Base-by-base conservation (phyloP, 257 asterid genomes). In the Ballota nigra region DNA sequence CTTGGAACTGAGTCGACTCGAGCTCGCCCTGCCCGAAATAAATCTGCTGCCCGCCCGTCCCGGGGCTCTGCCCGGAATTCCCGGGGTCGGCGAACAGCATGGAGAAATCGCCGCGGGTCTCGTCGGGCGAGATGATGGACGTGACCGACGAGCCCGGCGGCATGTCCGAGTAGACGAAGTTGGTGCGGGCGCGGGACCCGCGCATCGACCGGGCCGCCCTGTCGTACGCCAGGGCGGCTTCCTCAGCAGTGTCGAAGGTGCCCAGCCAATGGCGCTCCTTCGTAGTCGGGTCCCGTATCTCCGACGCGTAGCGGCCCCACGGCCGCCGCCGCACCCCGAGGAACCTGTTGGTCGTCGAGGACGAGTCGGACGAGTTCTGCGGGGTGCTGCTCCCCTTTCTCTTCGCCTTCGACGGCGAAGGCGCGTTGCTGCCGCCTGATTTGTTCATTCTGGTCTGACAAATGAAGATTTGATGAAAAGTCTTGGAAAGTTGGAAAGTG, bases 181-280 rank as follows among this genome's bases (percentile, higher is more conserved):
- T 91, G 23, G 97, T 91, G n/a, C 96, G 86, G 5, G 88, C 92
- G 24, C 84, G 56, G 58, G 89, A 79, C 18, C 86, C 92, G 0
- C 93, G 87, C 96, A 92, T 89, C 74, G 97, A 89, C 2, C 96
- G 83, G 0, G 97, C 95, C 0, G 97, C 89, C 70, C 96, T 77
- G 81, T 92, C 96, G 75, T 91, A 91, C 6, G 96, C 96, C 79
- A 91, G 57, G 0, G 97, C 97, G 0, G 97, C 97, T 73, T 91
- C 97, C 79, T 91, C 97, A 0, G 97, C 96, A 0, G 97, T 91
- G 83, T 91, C 96, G 70, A 91, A 91, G 0, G 97, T 91, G 34
- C 97, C 97, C 15, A 91, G 75, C 97, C 97, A 91, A 56, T 91
- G 97, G 68, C 97, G 53, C 72, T 89, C 96, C 74, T 91, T 91